phyloP scores from a whole-genome alignment of 1,284 basidiomycete genomes.

The Nidula niveotomentosa region DNA sequence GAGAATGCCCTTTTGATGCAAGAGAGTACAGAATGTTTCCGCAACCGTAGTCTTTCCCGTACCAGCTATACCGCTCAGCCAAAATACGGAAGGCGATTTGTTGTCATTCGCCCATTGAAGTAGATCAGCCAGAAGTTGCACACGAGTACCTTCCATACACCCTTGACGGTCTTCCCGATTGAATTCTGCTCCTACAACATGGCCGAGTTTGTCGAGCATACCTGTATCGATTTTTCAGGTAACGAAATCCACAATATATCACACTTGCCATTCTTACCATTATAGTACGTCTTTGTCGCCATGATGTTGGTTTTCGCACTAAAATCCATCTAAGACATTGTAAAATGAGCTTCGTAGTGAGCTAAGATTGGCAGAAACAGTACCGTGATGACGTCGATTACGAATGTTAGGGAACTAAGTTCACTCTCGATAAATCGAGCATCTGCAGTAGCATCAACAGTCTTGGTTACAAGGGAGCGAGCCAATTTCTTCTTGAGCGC shows the following conservation, averaged over 20 bases:
- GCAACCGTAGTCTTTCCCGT: slow-evolving; percentile 6
- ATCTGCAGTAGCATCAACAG: background rate
- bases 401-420: background rate
- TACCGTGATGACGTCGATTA: background rate
- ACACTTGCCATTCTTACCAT: background rate
- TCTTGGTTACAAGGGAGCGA: background rate
- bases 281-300: background rate
- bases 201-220: background rate
- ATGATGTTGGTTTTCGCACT: background rate
- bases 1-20: slow-evolving; percentile 8
- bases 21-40: slow-evolving; percentile 7
- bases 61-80: slow-evolving; percentile 18
- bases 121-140: slow-evolving; percentile 2
- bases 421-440: background rate
- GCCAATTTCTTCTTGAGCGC: background rate
- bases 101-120: slow-evolving; percentile 6
- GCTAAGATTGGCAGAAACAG: background rate
- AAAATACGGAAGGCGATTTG: slow-evolving; percentile 8
- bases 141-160: slow-evolving; percentile 8
- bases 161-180: background rate
- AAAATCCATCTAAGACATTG: background rate
- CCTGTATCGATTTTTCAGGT: background rate
- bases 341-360: background rate
- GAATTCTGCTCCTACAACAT: background rate
- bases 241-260: background rate